Conservation (phyloP, 108 stramenopile genomes). For the Skeletonema marinoi region DNA sequence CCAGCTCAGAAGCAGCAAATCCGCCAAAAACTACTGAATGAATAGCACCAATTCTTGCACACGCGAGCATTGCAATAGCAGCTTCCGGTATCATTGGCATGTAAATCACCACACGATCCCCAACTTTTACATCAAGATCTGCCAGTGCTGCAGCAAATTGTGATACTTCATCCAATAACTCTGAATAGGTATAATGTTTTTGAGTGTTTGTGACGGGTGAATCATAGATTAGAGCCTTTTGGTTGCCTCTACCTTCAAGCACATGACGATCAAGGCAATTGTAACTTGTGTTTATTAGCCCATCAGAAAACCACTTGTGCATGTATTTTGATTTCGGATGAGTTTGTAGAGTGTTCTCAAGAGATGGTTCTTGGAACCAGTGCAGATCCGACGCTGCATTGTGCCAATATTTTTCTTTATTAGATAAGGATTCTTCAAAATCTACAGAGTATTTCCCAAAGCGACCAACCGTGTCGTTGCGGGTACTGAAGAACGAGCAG, state of each 20-base stretch:
- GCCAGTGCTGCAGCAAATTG: constrained; percentile 55
- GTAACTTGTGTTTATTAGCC: constrained; percentile 67
- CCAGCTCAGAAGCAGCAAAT: constrained; percentile 76
- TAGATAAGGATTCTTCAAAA: not conserved
- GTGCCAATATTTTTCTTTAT: constrained; percentile 3
- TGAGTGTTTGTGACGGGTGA: constrained; percentile 55
- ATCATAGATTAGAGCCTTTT: constrained; percentile 67
- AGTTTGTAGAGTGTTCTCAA: constrained; percentile 1
- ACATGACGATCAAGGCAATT: constrained; percentile 78
- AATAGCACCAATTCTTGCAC: constrained; percentile 78
- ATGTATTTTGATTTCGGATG: constrained; percentile 2
- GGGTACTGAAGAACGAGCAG: not conserved
- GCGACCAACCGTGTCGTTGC: not conserved
- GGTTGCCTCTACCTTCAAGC: constrained; percentile 53
- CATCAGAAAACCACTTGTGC: constrained; percentile 58
- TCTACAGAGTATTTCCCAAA: not conserved
- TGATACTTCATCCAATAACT: constrained; percentile 65
- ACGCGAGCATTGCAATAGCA: constrained; percentile 79
- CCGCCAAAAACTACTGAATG: constrained; percentile 90
- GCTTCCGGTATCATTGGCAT: constrained; percentile 88
- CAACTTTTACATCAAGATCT: constrained; percentile 58
- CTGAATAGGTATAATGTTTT: constrained; percentile 53
- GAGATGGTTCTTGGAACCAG: constrained; percentile 1
- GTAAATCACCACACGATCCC: constrained; percentile 84
- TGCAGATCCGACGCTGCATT: not conserved